Evolutionary conservation across 2,329 filamentous ascomycete species (phyloP), one percentile per base, ranked within the genome.

Genomic region (Raffaelea deltoideospora): DNA sequence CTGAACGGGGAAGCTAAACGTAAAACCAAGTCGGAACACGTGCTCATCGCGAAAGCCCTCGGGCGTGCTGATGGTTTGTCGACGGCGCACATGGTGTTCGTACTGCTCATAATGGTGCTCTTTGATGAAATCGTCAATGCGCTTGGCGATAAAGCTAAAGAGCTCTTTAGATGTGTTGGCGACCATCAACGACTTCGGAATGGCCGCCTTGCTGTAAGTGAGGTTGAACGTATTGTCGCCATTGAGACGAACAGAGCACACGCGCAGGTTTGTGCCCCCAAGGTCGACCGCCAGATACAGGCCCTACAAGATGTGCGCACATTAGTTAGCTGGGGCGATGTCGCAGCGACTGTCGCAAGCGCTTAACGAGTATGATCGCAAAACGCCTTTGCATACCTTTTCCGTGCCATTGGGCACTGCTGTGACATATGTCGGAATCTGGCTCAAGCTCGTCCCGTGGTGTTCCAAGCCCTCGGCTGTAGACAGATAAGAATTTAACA

Each of bases 231-330:
- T 95, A 49, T 80, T 87, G 62, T 96, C 85, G 52, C 90, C 90
- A 54, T 94, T 87, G 42, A 98, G 69, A 48, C 83, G 73, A 51
- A 98, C 81, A 31, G 88, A 95, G 64, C 90, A 98, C 51, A 98
- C 90, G 49, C 90, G 81, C 61, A 96, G 94, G 64, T 98, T 98
- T 45, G 90, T 98, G 50, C 90, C 90, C 43, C 90, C 90, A n/a
- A 98, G 72, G 53, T 98, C 90, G 45, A 98, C 87, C 28, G 90
- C 88, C 53, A 98, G 76, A 61, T 95, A 98, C 28, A 95, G 67
- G 33, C 90, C 90, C 85, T 92, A 49, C 43, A 19, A 39, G 35
- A n/a, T n/a, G n/a, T n/a, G n/a, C n/a, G n/a, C n/a, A n/a, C n/a
- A n/a, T n/a, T n/a, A n/a, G n/a, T n/a, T n/a, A n/a, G n/a, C n/a